phyloP scores from a whole-genome alignment of 2,329 filamentous ascomycete genomes.

The Westerdykella sp. region DNA sequence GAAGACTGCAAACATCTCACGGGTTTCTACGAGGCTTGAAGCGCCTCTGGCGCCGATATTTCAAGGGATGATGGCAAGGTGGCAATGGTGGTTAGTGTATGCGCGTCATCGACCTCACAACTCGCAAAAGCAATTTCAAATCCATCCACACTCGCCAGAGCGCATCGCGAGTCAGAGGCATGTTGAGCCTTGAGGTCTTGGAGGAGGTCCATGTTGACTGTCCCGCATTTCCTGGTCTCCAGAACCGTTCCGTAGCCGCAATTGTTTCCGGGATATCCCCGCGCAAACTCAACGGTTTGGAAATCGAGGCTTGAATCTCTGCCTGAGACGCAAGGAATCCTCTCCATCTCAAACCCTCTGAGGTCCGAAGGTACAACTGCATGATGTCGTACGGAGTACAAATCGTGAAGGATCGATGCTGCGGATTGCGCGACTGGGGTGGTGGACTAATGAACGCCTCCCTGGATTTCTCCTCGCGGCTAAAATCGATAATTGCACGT shows the following conservation, averaged over 20 bases:
- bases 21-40: neutral
- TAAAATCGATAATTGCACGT: slow-evolving; percentile 18
- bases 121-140: neutral
- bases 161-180: neutral
- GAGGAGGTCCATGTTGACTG: no score
- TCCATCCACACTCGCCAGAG: neutral
- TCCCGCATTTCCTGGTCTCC: slow-evolving; percentile 16
- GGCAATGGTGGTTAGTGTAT: neutral
- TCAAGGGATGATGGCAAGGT: neutral
- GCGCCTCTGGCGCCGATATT: neutral
- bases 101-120: neutral
- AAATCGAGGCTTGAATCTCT: slow-evolving; percentile 3
- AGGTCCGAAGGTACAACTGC: neutral
- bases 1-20: no score
- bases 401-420: neutral
- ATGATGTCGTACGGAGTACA: neutral
- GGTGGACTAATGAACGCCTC: slow-evolving; percentile 3
- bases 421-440: slow-evolving; percentile 3
- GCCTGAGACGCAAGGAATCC: slow-evolving; percentile 9
- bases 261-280: slow-evolving; percentile 6
- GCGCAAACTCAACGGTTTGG: slow-evolving; percentile 6
- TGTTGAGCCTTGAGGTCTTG: no score
- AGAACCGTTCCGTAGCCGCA: slow-evolving; percentile 16
- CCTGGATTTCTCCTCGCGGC: slow-evolving; percentile 12
- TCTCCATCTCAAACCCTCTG: slow-evolving; percentile 1